phyloP scores from a whole-genome alignment of 306 rosid species.

The Vigna reflexopilosa region DNA sequence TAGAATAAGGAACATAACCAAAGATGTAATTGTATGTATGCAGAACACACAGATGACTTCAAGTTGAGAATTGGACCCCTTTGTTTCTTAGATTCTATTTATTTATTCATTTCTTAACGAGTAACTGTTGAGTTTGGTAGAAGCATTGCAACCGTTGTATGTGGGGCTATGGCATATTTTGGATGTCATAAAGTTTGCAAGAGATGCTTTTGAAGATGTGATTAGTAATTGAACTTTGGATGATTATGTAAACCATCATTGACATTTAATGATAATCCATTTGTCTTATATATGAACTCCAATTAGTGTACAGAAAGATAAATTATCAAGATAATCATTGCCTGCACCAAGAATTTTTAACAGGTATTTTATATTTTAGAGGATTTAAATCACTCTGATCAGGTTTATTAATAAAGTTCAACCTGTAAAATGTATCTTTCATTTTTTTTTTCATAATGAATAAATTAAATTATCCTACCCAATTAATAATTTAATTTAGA shows the following conservation, averaged over 20 bases:
- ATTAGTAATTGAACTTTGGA: neutral
- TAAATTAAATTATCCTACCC: no score
- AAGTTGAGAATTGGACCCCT: neutral
- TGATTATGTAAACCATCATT: neutral
- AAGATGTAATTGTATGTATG: conserved; percentile 36
- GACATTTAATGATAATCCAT: neutral
- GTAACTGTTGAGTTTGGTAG: neutral
- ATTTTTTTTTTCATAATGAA: no score
- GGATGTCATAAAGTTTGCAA: neutral
- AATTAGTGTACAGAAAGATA: neutral
- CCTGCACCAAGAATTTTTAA: no score
- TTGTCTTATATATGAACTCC: neutral
- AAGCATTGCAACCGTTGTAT: neutral
- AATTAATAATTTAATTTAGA: no score
- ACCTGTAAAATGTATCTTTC: no score
- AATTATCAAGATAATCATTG: neutral
- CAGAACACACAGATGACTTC: conserved; percentile 17
- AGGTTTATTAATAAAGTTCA: no score
- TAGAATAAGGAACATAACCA: conserved; percentile 30
- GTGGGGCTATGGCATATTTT: neutral
- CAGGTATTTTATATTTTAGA: no score
- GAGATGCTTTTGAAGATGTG: neutral
- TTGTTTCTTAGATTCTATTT: neutral
- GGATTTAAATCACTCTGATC: no score
- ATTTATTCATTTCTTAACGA: neutral